Conservation (phyloP, 2,329 filamentous ascomycete species). For the Penicillium sp. region DNA sequence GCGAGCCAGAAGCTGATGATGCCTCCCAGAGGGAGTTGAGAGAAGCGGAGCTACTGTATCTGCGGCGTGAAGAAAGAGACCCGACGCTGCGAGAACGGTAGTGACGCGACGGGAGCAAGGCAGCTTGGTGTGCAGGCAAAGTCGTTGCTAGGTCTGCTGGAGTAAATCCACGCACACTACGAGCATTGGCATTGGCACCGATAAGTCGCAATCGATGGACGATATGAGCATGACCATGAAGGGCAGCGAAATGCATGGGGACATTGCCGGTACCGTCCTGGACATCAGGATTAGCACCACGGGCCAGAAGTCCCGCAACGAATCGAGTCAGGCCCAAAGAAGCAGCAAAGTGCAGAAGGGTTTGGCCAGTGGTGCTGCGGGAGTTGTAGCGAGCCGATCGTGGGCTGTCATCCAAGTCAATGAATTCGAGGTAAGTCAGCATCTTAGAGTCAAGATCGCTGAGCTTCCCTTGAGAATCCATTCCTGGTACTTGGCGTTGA, state of each 20-base stretch:
- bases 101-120: slow-evolving; percentile 65
- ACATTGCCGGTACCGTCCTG: slow-evolving; percentile 81
- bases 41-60: slow-evolving; percentile 67
- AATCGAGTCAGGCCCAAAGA: slow-evolving; percentile 76
- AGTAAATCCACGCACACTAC: slow-evolving; percentile 71
- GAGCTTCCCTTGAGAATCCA: slow-evolving; percentile 47
- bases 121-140: slow-evolving; percentile 65
- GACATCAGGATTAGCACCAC: slow-evolving; percentile 76
- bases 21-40: slow-evolving; percentile 70
- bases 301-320: slow-evolving; percentile 74
- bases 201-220: slow-evolving; percentile 74
- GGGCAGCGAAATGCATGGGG: slow-evolving; percentile 77
- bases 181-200: slow-evolving; percentile 72
- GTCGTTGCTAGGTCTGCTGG: slow-evolving; percentile 73
- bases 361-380: slow-evolving; percentile 70
- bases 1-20: slow-evolving; percentile 50
- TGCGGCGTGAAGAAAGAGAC: slow-evolving; percentile 58
- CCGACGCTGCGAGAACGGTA: slow-evolving; percentile 68
- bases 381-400: slow-evolving; percentile 70
- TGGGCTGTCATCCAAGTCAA: slow-evolving; percentile 76
- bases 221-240: slow-evolving; percentile 76
- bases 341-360: slow-evolving; percentile 79
- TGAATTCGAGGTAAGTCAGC: slow-evolving; percentile 74
- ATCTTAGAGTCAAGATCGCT: slow-evolving; percentile 69
- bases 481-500: slow-evolving; percentile 50